phyloP scores from a whole-genome alignment of 164 flowering plant genomes.

The Berberis vulgaris region DNA sequence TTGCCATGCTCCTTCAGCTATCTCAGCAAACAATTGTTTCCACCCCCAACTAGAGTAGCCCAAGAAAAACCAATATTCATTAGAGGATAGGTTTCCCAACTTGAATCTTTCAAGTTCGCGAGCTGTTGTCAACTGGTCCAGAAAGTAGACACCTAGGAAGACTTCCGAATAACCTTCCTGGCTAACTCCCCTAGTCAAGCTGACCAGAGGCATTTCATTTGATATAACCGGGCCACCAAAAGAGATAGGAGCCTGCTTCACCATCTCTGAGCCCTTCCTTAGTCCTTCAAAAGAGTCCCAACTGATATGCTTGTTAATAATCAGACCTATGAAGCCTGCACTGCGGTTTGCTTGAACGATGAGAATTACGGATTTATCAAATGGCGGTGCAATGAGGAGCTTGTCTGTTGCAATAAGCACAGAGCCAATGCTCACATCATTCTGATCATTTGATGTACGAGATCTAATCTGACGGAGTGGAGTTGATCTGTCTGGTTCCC shows the following conservation, averaged over 20 bases:
- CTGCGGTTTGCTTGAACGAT: conserved; percentile 53
- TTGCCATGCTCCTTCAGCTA: conserved; percentile 67
- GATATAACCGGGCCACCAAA: conserved; percentile 71
- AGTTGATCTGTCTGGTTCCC: conserved; percentile 8
- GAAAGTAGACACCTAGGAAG: conserved; percentile 48
- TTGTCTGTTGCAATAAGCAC: conserved; percentile 64
- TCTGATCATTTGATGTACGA: conserved; percentile 13
- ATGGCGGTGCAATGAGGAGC: conserved; percentile 44
- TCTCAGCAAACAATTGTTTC: conserved; percentile 73
- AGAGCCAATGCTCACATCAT: conserved; percentile 40
- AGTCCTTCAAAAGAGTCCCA: conserved; percentile 55
- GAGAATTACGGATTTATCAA: conserved; percentile 56
- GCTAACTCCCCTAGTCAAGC: conserved; percentile 29
- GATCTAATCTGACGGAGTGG: conserved; percentile 13
- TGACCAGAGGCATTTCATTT: conserved; percentile 53
- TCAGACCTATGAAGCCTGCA: conserved; percentile 66
- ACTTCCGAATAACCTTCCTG: conserved; percentile 34
- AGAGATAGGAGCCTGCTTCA: conserved; percentile 66
- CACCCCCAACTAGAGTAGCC: conserved; percentile 81
- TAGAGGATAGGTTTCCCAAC: conserved; percentile 32
- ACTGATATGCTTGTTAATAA: conserved; percentile 62
- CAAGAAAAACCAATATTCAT: conserved; percentile 76
- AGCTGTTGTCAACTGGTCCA: conserved; percentile 47
- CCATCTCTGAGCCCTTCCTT: conserved; percentile 28
- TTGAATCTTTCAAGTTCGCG: conserved; percentile 33